These are phyloP conservation scores for Zopfia rhizophila DNA, from an alignment of 2,329 filamentous ascomycete genomes.

Conservation along the genomic window DNA sequence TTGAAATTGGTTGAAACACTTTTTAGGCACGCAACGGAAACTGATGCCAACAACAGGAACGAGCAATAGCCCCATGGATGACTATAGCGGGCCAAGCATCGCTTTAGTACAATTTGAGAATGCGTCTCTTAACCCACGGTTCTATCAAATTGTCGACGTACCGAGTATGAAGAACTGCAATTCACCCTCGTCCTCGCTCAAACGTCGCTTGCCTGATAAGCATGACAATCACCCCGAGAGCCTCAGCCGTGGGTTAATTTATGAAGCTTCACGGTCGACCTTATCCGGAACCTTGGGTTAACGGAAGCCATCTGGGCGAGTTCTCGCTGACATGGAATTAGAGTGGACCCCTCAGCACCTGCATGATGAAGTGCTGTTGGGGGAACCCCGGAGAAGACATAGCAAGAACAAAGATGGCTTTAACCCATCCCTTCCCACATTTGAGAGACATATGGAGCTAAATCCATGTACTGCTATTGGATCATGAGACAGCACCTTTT, in stretches of 20 bases:
- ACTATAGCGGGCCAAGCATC: too few relatives aligned
- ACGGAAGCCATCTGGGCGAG: constrained; percentile 6
- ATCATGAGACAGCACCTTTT: too few relatives aligned
- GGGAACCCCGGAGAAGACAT: neutral
- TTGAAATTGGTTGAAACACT: too few relatives aligned
- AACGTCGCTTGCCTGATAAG: too few relatives aligned
- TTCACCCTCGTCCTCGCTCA: too few relatives aligned
- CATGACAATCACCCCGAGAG: constrained; percentile 6
- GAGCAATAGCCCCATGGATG: too few relatives aligned
- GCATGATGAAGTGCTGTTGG: constrained; percentile 7
- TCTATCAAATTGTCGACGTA: too few relatives aligned
- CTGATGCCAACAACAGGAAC: too few relatives aligned
- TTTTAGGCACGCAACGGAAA: too few relatives aligned
- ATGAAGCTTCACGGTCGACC: constrained; percentile 25
- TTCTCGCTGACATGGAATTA: constrained; percentile 1
- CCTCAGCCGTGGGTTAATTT: constrained; percentile 10
- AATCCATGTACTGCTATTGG: constrained; percentile 21
- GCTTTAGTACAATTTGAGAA: too few relatives aligned
- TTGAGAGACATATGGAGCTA: constrained; percentile 7
- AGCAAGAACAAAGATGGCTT: constrained; percentile 5
- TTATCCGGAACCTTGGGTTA: constrained; percentile 24
- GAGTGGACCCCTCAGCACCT: constrained; percentile 16
- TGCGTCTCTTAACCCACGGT: too few relatives aligned
- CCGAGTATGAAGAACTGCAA: too few relatives aligned
- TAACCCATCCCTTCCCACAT: constrained; percentile 17